Percentiles rank a stretch among this genome's conserved stretches.
Conservation (phyloP, 768 basidiomycete genomes). For the Tylopilus sp. region DNA sequence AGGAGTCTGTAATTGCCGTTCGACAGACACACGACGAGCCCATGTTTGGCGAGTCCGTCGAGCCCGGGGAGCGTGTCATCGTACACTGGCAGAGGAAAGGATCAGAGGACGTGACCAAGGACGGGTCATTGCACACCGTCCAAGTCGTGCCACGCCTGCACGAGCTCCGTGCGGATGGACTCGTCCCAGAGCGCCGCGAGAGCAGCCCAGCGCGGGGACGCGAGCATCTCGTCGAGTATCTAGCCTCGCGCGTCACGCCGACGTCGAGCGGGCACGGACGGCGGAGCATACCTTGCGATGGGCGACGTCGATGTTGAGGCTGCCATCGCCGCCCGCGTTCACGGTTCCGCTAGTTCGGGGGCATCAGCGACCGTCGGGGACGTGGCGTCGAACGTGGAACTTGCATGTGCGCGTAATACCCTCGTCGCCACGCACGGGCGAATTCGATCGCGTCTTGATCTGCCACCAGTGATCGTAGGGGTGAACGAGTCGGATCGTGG, state of each 20-base stretch:
- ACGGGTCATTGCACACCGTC: slow-evolving; percentile 45
- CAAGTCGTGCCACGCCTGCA: slow-evolving; percentile 58
- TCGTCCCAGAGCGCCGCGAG: slow-evolving; percentile 47
- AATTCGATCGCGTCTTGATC: slow-evolving; percentile 36
- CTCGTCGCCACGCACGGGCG: slow-evolving; percentile 53
- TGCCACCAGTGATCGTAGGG: not conserved
- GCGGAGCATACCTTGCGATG: slow-evolving; percentile 54
- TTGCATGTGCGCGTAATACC: slow-evolving; percentile 37
- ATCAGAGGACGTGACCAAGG: too few species aligned
- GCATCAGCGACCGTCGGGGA: not conserved
- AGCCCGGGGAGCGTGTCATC: slow-evolving; percentile 51
- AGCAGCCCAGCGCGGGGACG: slow-evolving; percentile 45
- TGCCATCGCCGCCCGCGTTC: slow-evolving; percentile 44
- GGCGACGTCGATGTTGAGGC: slow-evolving; percentile 50
- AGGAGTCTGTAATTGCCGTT: slow-evolving; percentile 64
- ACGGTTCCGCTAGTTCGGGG: slow-evolving; percentile 35
- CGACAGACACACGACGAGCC: slow-evolving; percentile 52
- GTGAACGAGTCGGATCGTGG: not conserved
- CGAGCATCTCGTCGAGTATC: slow-evolving; percentile 58
- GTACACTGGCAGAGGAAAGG: too few species aligned
- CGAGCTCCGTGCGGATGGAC: slow-evolving; percentile 41
- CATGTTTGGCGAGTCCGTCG: slow-evolving; percentile 46
- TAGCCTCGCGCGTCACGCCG: too few species aligned
- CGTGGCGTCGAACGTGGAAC: not conserved
- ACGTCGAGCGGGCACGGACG: too few species aligned